Base-by-base conservation (phyloP, 768 basidiomycete genomes). In the Boletellus sp. region DNA sequence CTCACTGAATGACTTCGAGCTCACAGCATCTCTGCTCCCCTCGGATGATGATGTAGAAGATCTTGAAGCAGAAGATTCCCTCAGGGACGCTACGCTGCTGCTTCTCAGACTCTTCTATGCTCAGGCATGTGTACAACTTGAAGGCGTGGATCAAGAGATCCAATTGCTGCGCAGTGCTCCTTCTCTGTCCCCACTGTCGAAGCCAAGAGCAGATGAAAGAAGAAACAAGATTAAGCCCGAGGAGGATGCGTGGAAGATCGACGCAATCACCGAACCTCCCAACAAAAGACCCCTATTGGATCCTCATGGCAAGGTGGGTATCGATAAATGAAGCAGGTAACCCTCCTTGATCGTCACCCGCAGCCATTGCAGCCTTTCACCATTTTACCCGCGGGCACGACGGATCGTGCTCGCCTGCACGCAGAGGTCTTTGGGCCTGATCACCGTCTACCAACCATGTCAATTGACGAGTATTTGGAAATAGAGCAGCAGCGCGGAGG, bases 341-440 rank as follows among this genome's bases (percentile, higher is more conserved):
- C 13, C 17, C 23, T 34, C 9, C 43, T 61, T 28, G 34, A 62
- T 50, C 24, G 35, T 53, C 10, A 10, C 13, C 33, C 28, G 43
- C 53, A 96, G 90, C 90, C 92, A 13, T 72, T 96, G 48, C 81
- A 87, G 32, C 92, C 95, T 15, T 98, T 99, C 67, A 94, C 90
- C 0, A 93, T 99, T 51, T 74, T 98, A 13, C 91, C 94, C 0
- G 79, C 87, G 3, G 77, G 79, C 28, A 70, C 76, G 37, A 66
- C 75, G 17, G 79, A 94, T 57, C 83, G 94, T 50, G 76, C 84
- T 36, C 78, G 83, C 22, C 63, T 96, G 6, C 85, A 85, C 62
- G 70, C 78, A 2, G 82, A 89, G 60, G 94, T 98, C 4, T 98
- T 97, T 70, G 80, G 84, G 15, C 80, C 90, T 13, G 81, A 80